A percentile compares a stretch with the other conserved stretches of the same genome.
Conservation (phyloP, 169 alveolate genomes). For the Plasmodium cynomolgi region DNA sequence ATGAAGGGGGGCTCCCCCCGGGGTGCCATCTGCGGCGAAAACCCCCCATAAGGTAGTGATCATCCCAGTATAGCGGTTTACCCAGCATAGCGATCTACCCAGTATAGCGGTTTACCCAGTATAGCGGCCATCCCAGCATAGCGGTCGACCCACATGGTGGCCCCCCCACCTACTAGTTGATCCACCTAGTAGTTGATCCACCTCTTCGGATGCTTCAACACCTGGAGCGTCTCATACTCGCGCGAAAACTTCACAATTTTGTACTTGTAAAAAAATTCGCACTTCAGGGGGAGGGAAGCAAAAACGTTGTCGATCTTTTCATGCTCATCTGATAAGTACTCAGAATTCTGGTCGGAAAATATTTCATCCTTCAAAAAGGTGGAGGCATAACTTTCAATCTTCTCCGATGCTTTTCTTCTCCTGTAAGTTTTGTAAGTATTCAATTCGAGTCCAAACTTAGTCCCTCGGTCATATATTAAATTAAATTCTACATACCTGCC, state of each 20-base stretch:
- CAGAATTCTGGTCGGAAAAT: slow-evolving; percentile 64
- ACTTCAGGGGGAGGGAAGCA: slow-evolving; percentile 50
- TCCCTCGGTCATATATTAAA: slow-evolving; percentile 89
- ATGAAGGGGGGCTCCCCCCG: not conserved
- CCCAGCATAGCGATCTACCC: too few species aligned
- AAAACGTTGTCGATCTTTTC: slow-evolving; percentile 70
- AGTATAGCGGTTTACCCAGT: too few species aligned
- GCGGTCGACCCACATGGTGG: too few species aligned
- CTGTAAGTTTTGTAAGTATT: slow-evolving; percentile 53
- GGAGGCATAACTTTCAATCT: slow-evolving; percentile 19
- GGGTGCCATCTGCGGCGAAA: too few species aligned
- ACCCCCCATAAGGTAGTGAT: not conserved
- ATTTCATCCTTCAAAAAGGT: slow-evolving; percentile 69
- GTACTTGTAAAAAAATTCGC: slow-evolving; percentile 58
- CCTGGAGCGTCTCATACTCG: slow-evolving; percentile 59
- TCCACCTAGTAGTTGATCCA: slow-evolving; percentile 53
- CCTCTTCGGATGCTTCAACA: slow-evolving; percentile 54
- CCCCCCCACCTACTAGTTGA: too few species aligned
- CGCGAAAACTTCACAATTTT: slow-evolving; percentile 54
- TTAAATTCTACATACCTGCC: slow-evolving; percentile 92
- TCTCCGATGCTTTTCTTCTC: slow-evolving; percentile 19
- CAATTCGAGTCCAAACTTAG: slow-evolving; percentile 88
- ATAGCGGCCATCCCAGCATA: too few species aligned
- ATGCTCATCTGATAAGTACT: slow-evolving; percentile 70
- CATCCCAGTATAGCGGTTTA: not conserved